Base-by-base conservation (phyloP, 768 basidiomycete species). In the Chalciporus piperatus region DNA sequence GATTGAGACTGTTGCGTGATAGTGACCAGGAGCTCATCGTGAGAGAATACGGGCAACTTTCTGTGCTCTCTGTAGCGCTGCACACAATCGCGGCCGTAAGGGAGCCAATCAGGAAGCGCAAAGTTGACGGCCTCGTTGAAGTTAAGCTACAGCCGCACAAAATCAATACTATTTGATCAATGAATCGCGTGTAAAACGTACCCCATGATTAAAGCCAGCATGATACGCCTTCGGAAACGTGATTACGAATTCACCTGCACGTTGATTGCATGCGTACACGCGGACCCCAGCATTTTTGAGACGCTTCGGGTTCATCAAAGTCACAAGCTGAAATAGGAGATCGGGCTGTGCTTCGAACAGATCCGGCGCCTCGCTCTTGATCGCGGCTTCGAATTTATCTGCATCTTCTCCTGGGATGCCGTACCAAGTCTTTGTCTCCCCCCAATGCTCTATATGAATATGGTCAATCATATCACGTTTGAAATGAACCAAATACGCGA, bases 61-160 rank as follows among this genome's bases (percentile, higher is more conserved):
- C 83, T 74, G 69, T 97, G 88, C 56, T 91, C 85, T 60, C 91
- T 84, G 68, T 99, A 98, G 39, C 91, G 82, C 63, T 85, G 79
- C 12, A 95, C 92, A 64, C 93, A 97, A 50, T 89, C 89, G 37
- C 89, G 80, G 32, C 91, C 97, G 56, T 81, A 83, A 8, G 87
- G 76, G 41, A 98, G 74, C 97, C 97, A 99, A 66, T 98, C 93
- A 22, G 94, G 92, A 23, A 97, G 75, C 11, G 97, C 96, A 63
- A 98, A 98, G 69, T 99, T 98, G 63, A 98, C 96, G 4, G 96
- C 97, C 74, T 98, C 97, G 68, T 98, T 98, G 76, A 98, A 95
- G 72, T 99, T 99, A 62, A 98, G 74, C 94, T 97, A 62, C 16
- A 33, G 59, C 57, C 52, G 63, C 53, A 62, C 57, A 55, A 65